Percentiles rank a stretch among this genome's conserved stretches.
Evolutionary conservation across 345 rosid genomes (phyloP).

Genomic region (Populus ilicifolia): DNA sequence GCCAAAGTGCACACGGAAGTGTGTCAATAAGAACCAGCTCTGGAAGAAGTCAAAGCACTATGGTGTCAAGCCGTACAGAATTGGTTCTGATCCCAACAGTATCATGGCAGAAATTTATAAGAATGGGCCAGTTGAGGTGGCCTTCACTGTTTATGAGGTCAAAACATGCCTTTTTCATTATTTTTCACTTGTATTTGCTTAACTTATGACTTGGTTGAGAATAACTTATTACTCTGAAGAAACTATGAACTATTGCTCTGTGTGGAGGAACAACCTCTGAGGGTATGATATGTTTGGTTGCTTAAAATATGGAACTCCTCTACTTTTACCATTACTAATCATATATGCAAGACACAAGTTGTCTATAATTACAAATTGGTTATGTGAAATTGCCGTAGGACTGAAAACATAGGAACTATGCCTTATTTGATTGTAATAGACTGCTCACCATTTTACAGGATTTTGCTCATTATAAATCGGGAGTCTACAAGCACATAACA

Average conservation of each 20-base stretch:
- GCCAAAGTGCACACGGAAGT: slow-evolving; percentile 70
- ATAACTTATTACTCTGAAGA: neutral
- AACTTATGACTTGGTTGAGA: neutral
- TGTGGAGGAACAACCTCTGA: neutral
- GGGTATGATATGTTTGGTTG: no score
- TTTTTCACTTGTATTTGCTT: slow-evolving; percentile 6
- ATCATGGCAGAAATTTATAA: slow-evolving; percentile 85
- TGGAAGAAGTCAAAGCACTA: slow-evolving; percentile 80
- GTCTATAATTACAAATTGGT: neutral
- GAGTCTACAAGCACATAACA: slow-evolving; percentile 80
- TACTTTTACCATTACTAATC: no score
- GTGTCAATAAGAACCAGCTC: slow-evolving; percentile 61
- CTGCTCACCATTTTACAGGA: slow-evolving; percentile 46
- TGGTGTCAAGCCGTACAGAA: slow-evolving; percentile 63
- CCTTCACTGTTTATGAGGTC: slow-evolving; percentile 93
- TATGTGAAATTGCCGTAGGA: neutral
- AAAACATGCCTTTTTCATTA: neutral
- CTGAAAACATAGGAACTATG: no score
- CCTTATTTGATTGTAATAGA: slow-evolving; percentile 5
- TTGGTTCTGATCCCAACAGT: slow-evolving; percentile 54
- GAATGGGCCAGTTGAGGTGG: slow-evolving; percentile 93
- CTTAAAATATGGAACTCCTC: no score
- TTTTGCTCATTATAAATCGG: slow-evolving; percentile 92
- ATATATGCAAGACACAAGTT: neutral
- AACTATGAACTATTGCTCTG: neutral